phyloP scores from a whole-genome alignment of 208 protist species.

The Leishmania major region DNA sequence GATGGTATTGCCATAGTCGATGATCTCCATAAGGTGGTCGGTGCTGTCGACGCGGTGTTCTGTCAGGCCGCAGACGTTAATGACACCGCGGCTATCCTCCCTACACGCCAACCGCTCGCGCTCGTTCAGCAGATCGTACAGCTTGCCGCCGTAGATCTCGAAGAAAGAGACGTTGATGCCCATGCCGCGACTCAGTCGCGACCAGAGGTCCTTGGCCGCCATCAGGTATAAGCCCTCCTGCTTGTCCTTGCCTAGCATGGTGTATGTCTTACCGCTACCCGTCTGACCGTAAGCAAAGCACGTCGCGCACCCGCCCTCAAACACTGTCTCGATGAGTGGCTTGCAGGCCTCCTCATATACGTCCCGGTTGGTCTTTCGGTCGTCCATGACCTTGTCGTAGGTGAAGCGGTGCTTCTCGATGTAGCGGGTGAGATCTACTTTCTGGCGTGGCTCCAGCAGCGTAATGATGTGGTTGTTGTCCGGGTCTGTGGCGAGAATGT shows the following conservation, averaged over 20 bases:
- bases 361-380: slow-evolving; percentile 88
- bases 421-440: slow-evolving; percentile 97
- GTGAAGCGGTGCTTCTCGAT: slow-evolving; percentile 96
- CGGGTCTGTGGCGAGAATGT: slow-evolving; percentile 89
- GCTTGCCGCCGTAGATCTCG: slow-evolving; percentile 88
- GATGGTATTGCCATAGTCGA: slow-evolving; percentile 89
- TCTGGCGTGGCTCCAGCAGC: slow-evolving; percentile 89
- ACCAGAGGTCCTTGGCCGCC: slow-evolving; percentile 78
- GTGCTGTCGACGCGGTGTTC: slow-evolving; percentile 73
- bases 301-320: slow-evolving; percentile 90
- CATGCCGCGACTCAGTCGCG: slow-evolving; percentile 64
- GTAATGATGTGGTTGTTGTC: slow-evolving; percentile 81
- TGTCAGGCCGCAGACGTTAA: slow-evolving; percentile 81
- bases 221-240: slow-evolving; percentile 85
- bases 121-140: slow-evolving; percentile 87
- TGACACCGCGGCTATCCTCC: slow-evolving; percentile 93
- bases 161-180: slow-evolving; percentile 81
- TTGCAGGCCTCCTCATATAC: slow-evolving; percentile 92
- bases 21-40: slow-evolving; percentile 72
- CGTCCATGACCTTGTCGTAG: slow-evolving; percentile 96
- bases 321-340: slow-evolving; percentile 91
- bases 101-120: slow-evolving; percentile 78
- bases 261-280: slow-evolving; percentile 94
- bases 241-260: slow-evolving; percentile 89
- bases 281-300: slow-evolving; percentile 95